Percentiles rank a stretch among this genome's conserved stretches.
phyloP scores from a whole-genome alignment of 2,329 filamentous ascomycete genomes.

The Penicillium aurantiogriseum region DNA sequence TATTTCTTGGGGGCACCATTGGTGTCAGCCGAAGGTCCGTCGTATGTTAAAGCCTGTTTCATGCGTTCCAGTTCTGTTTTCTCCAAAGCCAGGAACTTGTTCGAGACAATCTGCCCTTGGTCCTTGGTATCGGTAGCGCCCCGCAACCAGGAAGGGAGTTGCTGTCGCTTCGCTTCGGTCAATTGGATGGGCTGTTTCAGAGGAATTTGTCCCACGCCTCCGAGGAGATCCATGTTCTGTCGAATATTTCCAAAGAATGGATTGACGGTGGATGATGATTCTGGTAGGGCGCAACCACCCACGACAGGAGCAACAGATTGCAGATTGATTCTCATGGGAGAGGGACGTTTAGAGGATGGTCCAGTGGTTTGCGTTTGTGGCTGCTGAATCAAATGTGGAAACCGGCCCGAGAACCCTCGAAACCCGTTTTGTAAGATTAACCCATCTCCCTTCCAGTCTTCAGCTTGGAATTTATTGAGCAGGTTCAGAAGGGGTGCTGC shows the following conservation, averaged over 20 bases:
- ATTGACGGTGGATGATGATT: constrained; percentile 64
- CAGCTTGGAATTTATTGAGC: constrained; percentile 84
- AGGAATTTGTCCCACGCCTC: constrained; percentile 80
- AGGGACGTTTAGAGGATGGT: constrained; percentile 44
- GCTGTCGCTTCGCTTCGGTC: constrained; percentile 47
- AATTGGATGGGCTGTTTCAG: constrained; percentile 59
- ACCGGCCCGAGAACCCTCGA: constrained; percentile 65
- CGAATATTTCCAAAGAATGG: constrained; percentile 96
- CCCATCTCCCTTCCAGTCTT: constrained; percentile 73
- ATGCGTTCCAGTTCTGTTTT: constrained; percentile 86
- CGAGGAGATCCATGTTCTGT: constrained; percentile 92
- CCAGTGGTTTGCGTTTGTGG: constrained; percentile 31
- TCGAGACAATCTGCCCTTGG: constrained; percentile 74
- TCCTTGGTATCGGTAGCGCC: constrained; percentile 65
- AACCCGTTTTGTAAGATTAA: constrained; percentile 83
- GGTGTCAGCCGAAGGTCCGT: constrained; percentile 50
- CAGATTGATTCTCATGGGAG: constrained; percentile 52
- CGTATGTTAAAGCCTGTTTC: constrained; percentile 70
- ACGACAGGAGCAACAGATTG: constrained; percentile 72
- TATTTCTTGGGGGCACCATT: constrained; percentile 51
- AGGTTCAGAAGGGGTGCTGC: constrained; percentile 79
- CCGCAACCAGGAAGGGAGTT: constrained; percentile 75
- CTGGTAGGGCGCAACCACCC: constrained; percentile 81
- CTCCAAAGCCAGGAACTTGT: constrained; percentile 82
- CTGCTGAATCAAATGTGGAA: constrained; percentile 51